Percentiles rank a stretch among this genome's conserved stretches.
phyloP scores from a whole-genome alignment of 2,329 filamentous ascomycete species.

The Cladosporium sp. region DNA sequence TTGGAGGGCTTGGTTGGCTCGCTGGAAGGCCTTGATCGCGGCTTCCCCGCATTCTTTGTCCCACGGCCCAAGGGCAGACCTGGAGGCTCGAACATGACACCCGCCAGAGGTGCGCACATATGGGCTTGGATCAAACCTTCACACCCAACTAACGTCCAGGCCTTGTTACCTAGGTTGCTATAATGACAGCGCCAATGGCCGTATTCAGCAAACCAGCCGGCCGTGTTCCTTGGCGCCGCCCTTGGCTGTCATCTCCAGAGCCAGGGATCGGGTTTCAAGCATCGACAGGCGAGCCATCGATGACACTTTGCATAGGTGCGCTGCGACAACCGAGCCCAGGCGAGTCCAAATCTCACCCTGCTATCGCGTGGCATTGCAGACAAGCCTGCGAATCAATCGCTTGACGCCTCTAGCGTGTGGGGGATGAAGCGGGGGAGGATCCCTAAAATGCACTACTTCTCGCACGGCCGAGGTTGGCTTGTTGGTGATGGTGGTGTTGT shows the following conservation, averaged over 20 bases:
- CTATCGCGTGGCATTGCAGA: not conserved
- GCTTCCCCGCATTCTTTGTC: not conserved
- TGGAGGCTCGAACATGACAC: no score
- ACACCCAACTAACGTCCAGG: no score
- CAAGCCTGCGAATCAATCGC: not conserved
- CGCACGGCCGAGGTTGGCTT: no score
- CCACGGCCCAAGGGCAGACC: no score
- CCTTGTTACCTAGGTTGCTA: no score
- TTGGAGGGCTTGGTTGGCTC: slow-evolving; percentile 3
- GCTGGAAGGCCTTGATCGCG: no score
- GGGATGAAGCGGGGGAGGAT: not conserved
- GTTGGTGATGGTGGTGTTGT: no score
- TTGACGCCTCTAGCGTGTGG: not conserved
- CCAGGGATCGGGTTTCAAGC: not conserved
- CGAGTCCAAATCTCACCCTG: slow-evolving; percentile 4
- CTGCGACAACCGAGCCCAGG: slow-evolving; percentile 4
- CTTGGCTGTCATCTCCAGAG: not conserved
- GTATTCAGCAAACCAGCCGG: not conserved
- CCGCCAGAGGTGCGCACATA: no score
- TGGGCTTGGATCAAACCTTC: no score
- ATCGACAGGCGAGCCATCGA: not conserved
- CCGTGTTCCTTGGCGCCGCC: not conserved
- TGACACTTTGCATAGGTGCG: slow-evolving; percentile 1
- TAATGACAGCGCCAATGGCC: not conserved
- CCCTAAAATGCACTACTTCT: not conserved